Evolutionary conservation across 371 early-diverging fungal species (phyloP), one percentile per base, ranked within the genome.

Genomic region (Mortierella sp.): DNA sequence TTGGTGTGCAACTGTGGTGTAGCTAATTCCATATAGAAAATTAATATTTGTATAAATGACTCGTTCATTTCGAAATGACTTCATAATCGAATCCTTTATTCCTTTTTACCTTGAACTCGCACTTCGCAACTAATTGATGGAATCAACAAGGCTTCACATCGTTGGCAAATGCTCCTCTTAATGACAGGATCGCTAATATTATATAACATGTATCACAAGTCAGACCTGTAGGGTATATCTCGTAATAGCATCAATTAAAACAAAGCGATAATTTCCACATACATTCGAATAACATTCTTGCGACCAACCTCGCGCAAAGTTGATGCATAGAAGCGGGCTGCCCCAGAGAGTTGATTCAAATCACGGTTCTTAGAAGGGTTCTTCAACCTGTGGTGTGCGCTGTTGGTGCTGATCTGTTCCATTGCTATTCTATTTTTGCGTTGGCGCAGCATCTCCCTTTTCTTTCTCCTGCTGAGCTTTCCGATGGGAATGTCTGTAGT

Each of bases 261-360:
- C 34, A 31, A 19, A 19, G 23, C 42, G 12, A 57, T 57, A 32
- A 5, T 19, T 19, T 10, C 1, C 17, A 47, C 67, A 55, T 74
- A 79, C 80, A 79, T 68, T 10, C 80, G 66, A 28, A 79, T 74
- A 8, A 79, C 80, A 35, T 67, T 79, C 64, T 79, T 79, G 54
- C 80, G 74, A 13, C 80, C 80, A 17, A 79, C 61, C 40, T 79
- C 80, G 17, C 74, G 67, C 34, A 79, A 3, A 3, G 80, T 74
- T 1, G 80, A 69, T 10, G 75, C 68, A 49, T 74, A 79, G 61
- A 79, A 79, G 1, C 80, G 70, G 12, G 74, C 74, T 0, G 60
- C 55, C 3, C 80, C 70, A 26, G 80, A 74, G 49, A 74, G 64
- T 4, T 43, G 54, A 23, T 63, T 53, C n/a, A 55, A 28, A 47